Percentiles rank a stretch among this genome's conserved stretches.
Evolutionary conservation across 768 basidiomycete species (phyloP).

Genomic region (Psilocybe sp.): DNA sequence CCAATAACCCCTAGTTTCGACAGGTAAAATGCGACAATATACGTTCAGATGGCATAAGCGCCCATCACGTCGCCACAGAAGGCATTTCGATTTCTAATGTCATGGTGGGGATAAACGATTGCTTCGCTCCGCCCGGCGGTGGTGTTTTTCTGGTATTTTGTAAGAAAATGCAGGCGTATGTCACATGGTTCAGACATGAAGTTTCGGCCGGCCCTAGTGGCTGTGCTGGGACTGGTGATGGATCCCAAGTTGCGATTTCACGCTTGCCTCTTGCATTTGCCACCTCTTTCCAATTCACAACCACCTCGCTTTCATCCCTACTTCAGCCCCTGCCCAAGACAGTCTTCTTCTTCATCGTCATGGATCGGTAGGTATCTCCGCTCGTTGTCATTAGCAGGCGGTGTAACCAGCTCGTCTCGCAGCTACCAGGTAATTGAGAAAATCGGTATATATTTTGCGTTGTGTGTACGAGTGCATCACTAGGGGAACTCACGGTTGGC

Average conservation of each 20-base stretch:
- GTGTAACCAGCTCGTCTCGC: conserved; percentile 10
- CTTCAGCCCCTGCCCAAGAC: not conserved
- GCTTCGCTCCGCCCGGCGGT: too few relatives aligned
- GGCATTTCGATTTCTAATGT: too few relatives aligned
- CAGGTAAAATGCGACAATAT: too few relatives aligned
- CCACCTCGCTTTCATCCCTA: conserved; percentile 3
- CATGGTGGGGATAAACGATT: too few relatives aligned
- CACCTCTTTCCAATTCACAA: not conserved
- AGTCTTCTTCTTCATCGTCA: conserved; percentile 14
- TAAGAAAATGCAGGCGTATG: too few relatives aligned
- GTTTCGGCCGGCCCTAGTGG: too few relatives aligned
- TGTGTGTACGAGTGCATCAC: conserved; percentile 13
- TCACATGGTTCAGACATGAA: too few relatives aligned
- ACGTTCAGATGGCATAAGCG: too few relatives aligned
- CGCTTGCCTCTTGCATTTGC: not conserved
- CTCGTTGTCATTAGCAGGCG: not conserved
- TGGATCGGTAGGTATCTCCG: conserved; percentile 40
- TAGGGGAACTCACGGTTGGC: too few relatives aligned
- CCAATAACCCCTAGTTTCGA: too few relatives aligned
- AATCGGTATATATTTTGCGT: conserved; percentile 71
- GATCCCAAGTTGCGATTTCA: not conserved
- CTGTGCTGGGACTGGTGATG: not conserved
- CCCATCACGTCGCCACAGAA: too few relatives aligned
- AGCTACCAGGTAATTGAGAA: conserved; percentile 98
- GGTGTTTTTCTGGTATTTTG: too few relatives aligned